A percentile compares a stretch with the other conserved stretches of the same genome.
phyloP scores from a whole-genome alignment of 2,329 filamentous ascomycete genomes.

The Paramyrothecium roridum region DNA sequence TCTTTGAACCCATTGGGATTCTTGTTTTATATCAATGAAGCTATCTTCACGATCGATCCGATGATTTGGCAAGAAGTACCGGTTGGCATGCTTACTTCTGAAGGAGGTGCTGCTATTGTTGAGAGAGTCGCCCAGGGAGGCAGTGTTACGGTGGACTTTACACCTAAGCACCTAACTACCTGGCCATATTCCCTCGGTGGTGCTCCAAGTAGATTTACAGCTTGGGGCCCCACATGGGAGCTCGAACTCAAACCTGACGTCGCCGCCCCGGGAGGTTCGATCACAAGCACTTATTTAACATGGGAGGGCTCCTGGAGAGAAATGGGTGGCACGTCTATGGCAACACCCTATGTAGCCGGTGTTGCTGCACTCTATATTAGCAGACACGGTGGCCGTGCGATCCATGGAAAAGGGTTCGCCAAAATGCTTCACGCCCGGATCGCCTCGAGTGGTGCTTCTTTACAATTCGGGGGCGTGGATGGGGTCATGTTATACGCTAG shows the following conservation, averaged over 20 bases:
- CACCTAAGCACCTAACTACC: neutral
- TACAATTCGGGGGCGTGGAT: neutral
- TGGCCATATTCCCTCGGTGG: neutral
- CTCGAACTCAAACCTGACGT: neutral
- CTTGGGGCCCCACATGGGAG: neutral
- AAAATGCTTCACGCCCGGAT: constrained; percentile 10
- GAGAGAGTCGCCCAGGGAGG: neutral
- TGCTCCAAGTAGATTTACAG: neutral
- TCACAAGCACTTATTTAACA: neutral
- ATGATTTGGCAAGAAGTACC: neutral
- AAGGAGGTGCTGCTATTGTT: neutral
- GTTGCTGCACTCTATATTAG: constrained; percentile 21
- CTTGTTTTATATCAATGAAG: neutral
- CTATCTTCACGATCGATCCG: neutral
- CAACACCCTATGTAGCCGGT: constrained; percentile 39
- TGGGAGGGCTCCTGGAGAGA: neutral
- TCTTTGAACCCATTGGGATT: neutral
- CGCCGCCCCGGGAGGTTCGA: neutral
- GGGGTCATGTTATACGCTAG: neutral
- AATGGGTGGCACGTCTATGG: constrained; percentile 40
- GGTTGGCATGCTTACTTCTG: neutral
- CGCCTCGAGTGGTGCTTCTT: constrained; percentile 7
- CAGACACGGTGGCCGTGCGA: constrained; percentile 14
- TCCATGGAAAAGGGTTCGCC: constrained; percentile 12
- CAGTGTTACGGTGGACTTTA: neutral